Percentiles rank a stretch among this genome's conserved stretches.
Conservation (phyloP, 768 basidiomycete species). For the Chalciporus sphaerocephalus region DNA sequence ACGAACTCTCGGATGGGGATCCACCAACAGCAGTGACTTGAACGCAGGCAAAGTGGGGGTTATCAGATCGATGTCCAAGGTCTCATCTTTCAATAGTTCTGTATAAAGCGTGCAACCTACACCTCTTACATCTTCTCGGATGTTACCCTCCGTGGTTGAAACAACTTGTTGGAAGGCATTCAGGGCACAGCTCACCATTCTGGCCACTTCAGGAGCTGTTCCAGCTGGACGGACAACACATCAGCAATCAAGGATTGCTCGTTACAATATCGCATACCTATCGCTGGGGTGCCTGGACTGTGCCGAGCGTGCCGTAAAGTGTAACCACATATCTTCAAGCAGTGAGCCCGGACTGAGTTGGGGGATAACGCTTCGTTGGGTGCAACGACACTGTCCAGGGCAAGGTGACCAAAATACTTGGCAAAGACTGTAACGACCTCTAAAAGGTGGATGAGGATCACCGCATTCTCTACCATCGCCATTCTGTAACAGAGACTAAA, state of each 20-base stretch:
- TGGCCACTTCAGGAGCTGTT: constrained; percentile 49
- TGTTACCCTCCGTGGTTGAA: constrained; percentile 46
- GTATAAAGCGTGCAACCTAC: constrained; percentile 77
- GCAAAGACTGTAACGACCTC: constrained; percentile 64
- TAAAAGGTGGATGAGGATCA: constrained; percentile 65
- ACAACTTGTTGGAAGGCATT: constrained; percentile 58
- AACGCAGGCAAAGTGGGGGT: constrained; percentile 77
- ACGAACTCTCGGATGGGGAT: constrained; percentile 36
- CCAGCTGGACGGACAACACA: constrained; percentile 40
- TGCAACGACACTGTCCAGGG: constrained; percentile 17
- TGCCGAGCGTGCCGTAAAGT: constrained; percentile 71
- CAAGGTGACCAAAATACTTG: constrained; percentile 30
- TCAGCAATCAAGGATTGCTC: constrained; percentile 7
- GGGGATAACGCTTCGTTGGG: constrained; percentile 34
- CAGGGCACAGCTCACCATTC: constrained; percentile 62
- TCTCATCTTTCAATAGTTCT: constrained; percentile 87
- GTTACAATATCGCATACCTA: constrained; percentile 38
- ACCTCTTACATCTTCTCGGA: constrained; percentile 72
- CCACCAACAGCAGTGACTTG: constrained; percentile 64
- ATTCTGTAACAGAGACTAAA: constrained; percentile 84
- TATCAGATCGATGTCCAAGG: constrained; percentile 70
- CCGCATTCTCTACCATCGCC: constrained; percentile 79
- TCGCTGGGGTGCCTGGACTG: constrained; percentile 44
- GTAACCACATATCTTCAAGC: constrained; percentile 79
- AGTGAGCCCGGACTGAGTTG: constrained; percentile 50